Evolutionary conservation across 2,329 filamentous ascomycete genomes (phyloP).

Genomic region (Alternaria gaisen): DNA sequence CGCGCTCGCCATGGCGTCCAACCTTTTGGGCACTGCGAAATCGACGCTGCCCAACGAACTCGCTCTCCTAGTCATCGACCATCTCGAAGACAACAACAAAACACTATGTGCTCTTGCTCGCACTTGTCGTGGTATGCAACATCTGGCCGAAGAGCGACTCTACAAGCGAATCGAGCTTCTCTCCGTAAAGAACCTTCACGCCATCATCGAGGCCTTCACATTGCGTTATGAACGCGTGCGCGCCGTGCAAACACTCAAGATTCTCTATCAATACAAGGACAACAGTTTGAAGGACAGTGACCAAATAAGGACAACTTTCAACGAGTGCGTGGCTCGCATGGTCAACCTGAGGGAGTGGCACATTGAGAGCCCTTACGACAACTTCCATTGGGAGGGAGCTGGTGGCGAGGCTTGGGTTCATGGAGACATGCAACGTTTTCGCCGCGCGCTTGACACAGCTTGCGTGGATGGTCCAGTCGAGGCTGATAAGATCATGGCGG

Average conservation of each 20-base stretch:
- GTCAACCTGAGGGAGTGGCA: constrained; percentile 42
- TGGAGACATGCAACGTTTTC: constrained; percentile 46
- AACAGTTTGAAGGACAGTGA: constrained; percentile 30
- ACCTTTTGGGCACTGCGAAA: constrained; percentile 21
- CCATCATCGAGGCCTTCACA: constrained; percentile 38
- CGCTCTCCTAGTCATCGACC: constrained; percentile 37
- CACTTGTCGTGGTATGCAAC: constrained; percentile 42
- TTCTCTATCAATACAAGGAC: constrained; percentile 39
- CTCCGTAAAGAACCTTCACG: constrained; percentile 36
- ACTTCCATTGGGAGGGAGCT: constrained; percentile 40
- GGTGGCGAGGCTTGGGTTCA: constrained; percentile 44
- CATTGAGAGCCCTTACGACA: constrained; percentile 49
- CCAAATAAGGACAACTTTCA: constrained; percentile 37
- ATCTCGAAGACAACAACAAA: constrained; percentile 34
- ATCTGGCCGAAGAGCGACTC: constrained; percentile 43
- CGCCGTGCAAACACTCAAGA: constrained; percentile 44
- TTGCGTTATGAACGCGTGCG: constrained; percentile 35
- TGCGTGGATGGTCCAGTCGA: constrained; percentile 30
- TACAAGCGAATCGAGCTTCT: constrained; percentile 44
- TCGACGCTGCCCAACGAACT: constrained; percentile 41
- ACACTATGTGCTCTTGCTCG: constrained; percentile 39
- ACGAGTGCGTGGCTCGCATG: constrained; percentile 42
- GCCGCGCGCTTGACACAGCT: constrained; percentile 36
- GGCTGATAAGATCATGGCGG: constrained; percentile 22
- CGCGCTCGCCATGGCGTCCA: constrained; percentile 24